These are phyloP conservation scores for Kuraishia capsulata DNA, from an alignment of 805 yeast species.

Conservation along the genomic window DNA sequence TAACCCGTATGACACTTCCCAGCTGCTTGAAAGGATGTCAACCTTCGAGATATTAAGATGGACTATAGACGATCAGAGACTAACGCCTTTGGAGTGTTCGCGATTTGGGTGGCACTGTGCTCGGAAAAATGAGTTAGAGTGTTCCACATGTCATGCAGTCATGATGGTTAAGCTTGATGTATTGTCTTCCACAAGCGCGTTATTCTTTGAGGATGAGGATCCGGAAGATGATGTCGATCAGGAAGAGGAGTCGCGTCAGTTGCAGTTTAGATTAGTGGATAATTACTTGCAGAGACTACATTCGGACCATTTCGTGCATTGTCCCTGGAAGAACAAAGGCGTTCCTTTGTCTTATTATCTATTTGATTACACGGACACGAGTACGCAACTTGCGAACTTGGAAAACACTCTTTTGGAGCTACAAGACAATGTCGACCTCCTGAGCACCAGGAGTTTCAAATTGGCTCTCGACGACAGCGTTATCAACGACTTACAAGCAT, in stretches of 20 bases:
- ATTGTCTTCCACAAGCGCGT: constrained; percentile 6
- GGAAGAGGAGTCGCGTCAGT: constrained; percentile 2
- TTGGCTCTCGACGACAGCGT: constrained; percentile 6
- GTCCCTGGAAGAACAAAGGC: constrained; percentile 11
- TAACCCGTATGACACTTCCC: constrained; percentile 1
- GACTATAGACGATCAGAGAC: constrained; percentile 22
- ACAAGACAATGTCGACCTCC: constrained; percentile 5
- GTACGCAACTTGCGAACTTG: not conserved
- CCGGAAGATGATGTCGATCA: constrained; percentile 4
- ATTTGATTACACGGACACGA: not conserved
- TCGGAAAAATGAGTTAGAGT: constrained; percentile 22
- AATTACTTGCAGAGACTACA: constrained; percentile 12
- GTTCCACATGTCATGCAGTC: constrained; percentile 22
- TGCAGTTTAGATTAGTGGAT: constrained; percentile 14
- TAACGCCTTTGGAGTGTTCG: constrained; percentile 41
- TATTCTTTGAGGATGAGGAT: constrained; percentile 2
- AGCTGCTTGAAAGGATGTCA: constrained; percentile 28
- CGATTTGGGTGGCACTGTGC: constrained; percentile 46
- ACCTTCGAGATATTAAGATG: constrained; percentile 39
- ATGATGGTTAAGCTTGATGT: constrained; percentile 19
- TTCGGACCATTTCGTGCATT: constrained; percentile 10
- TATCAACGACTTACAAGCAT: constrained; percentile 6
- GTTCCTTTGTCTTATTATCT: not conserved
- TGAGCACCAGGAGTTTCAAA: constrained; percentile 4
- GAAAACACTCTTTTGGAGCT: not conserved